Evolutionary conservation across 1,284 basidiomycete species (phyloP), one percentile per base, ranked within the genome.

Genomic region (Ceratobasidium sp.): DNA sequence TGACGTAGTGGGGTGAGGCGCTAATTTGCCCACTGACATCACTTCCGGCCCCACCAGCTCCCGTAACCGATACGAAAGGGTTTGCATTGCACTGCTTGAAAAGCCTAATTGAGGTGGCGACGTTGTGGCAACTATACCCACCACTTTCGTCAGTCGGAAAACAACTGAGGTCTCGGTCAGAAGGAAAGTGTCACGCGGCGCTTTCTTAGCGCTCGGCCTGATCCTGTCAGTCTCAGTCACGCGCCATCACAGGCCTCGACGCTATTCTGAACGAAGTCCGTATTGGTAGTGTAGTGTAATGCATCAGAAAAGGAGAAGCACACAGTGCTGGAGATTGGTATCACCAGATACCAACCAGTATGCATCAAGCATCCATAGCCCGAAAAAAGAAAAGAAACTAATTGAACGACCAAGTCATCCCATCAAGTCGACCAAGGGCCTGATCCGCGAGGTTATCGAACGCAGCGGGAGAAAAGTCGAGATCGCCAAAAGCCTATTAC

Each of bases 351-450:
- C 56, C 61, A 38, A 73, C 40, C 23, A 17, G 42, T 48, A 9
- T 62, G 56, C 15, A 23, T 59, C 52, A 71, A 71, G 54, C 50
- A 71, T 62, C n/a, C n/a, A n/a, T n/a, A 33, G 40, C 17, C 56
- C 56, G 57, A 9, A 42, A 48, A 33, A 12, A 42, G 33, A 64
- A 65, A 65, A 38, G 42, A 20, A 42, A 50, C 46, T 57, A 74
- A n/a, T 50, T 42, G 10, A 65, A 89, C 12, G 68, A 65, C 91
- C 92, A 93, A 17, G 80, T 83, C 62, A 92, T 84, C 67, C 82
- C 83, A 54, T 68, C 65, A 80, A 93, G 83, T 78, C 91, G 90
- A 46, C 92, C 92, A n/a, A 87, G 59, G 46, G 80, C 70, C 13
- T 80, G 65, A 78, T 82, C 79, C 0, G 87, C 86, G 26, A 90